Evolutionary conservation across 768 basidiomycete species (phyloP), one percentile per base, ranked within the genome.

Genomic region (Lactifluus rugatus): DNA sequence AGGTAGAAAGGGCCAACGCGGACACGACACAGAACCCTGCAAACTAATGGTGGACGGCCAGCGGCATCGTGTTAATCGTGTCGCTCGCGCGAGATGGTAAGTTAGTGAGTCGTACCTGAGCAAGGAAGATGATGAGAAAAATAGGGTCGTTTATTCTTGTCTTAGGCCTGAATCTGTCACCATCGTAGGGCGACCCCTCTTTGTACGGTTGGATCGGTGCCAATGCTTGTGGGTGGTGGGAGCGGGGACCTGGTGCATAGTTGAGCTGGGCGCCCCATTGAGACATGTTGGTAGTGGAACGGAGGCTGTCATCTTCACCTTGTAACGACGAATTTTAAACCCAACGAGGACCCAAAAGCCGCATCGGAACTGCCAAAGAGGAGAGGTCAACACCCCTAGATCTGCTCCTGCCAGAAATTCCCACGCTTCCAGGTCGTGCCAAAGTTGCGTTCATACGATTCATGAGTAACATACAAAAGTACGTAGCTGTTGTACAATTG

Each of bases 111-210:
- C 70, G 37, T 54, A 89, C 83, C 72, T 86, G 82, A 1, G 82
- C 72, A n/a, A 91, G 69, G 71, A 88, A 92, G 36, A 90, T 67
- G 7, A 87, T 66, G 14, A 89, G 72, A 67, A 88, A 82, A 51
- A 87, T 72, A 2, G 82, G 81, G 69, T 91, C 89, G 57, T 89
- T 87, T 32, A 89, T 71, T 59, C 73, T 77, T 65, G 80, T 85
- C 73, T 82, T 85, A 16, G 81, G 81, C 65, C 78, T 79, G 73
- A 85, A 85, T 21, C 84, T 72, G n/a, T 78, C 82, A 26, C 78
- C 77, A 47, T 81, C 78, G 66, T 78, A 83, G 4, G 83, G 81
- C 10, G 75, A 71, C 66, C 83, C 83, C 42, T 66, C 63, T 2
- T 32, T 61, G 14, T 64, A 66, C 42, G 64, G 62, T 56, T 62